Percentiles rank a stretch among this genome's conserved stretches.
These are phyloP conservation scores for Solanum lycopersicoides DNA, from an alignment of 257 asterid genomes.

Conservation along the genomic window DNA sequence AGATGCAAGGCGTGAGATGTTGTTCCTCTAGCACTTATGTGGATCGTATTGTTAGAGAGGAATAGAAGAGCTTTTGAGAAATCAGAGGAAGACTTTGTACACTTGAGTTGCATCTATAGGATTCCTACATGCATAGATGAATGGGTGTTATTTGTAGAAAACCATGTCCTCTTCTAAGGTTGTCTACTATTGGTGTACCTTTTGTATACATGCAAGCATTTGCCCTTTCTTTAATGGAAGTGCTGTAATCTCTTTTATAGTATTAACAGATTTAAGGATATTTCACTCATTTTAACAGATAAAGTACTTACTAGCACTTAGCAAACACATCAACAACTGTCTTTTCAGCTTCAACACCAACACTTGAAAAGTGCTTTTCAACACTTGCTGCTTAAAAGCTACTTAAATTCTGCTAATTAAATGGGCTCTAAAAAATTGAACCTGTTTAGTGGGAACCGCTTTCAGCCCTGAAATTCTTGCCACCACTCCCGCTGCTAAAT, in stretches of 20 bases:
- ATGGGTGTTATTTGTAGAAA: neutral
- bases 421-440: neutral
- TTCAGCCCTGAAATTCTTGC: neutral
- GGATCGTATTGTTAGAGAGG: neutral
- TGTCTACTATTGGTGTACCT: neutral
- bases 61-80: neutral
- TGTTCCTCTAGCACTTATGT: neutral
- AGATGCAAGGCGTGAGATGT: neutral
- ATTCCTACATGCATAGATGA: neutral
- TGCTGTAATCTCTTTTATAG: neutral
- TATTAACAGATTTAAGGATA: neutral
- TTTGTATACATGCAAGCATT: neutral
- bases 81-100: neutral
- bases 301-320: neutral
- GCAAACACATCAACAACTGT: neutral
- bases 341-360: neutral
- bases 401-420: neutral
- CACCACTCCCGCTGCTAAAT: neutral
- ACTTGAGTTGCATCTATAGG: neutral
- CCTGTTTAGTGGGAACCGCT: neutral
- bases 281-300: neutral
- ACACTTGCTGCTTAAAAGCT: neutral
- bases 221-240: neutral
- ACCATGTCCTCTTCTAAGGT: neutral
- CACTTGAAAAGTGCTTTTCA: neutral